These are phyloP conservation scores for Leucocoprinus birnbaumii DNA, from an alignment of 768 basidiomycete genomes.

Conservation along the genomic window DNA sequence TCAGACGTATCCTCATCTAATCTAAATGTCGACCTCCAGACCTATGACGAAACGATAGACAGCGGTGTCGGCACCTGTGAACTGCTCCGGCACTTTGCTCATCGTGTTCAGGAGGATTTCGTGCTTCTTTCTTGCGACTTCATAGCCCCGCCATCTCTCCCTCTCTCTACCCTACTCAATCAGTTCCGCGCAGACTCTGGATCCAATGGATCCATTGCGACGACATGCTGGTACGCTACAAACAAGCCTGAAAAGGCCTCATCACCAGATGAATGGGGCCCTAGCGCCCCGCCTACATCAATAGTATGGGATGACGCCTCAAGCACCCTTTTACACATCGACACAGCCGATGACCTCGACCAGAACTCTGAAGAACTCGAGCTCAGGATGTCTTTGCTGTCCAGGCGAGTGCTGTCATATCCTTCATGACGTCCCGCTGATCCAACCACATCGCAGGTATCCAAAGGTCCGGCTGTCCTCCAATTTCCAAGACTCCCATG, in stretches of 20 bases:
- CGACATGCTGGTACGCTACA: slow-evolving; percentile 62
- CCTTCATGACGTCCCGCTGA: neutral
- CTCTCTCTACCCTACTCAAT: slow-evolving; percentile 69
- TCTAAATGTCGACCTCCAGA: slow-evolving; percentile 73
- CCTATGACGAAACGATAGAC: slow-evolving; percentile 73
- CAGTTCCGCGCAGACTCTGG: slow-evolving; percentile 76
- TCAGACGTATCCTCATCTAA: slow-evolving; percentile 71
- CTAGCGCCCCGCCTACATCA: slow-evolving; percentile 36
- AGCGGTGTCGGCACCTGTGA: slow-evolving; percentile 67
- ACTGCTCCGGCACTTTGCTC: slow-evolving; percentile 74
- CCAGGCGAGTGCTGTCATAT: slow-evolving; percentile 39
- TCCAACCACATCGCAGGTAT: slow-evolving; percentile 44
- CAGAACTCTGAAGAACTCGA: slow-evolving; percentile 69
- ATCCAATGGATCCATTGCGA: slow-evolving; percentile 60
- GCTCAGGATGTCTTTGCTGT: slow-evolving; percentile 72
- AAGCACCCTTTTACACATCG: slow-evolving; percentile 69
- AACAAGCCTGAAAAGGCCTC: slow-evolving; percentile 50
- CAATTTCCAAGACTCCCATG: slow-evolving; percentile 79
- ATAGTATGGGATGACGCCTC: slow-evolving; percentile 69
- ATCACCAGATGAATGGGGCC: slow-evolving; percentile 68
- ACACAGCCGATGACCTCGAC: slow-evolving; percentile 67
- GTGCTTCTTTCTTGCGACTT: slow-evolving; percentile 91
- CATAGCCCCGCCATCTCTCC: slow-evolving; percentile 71
- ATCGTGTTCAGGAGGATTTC: slow-evolving; percentile 80
- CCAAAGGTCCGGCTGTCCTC: slow-evolving; percentile 69